phyloP scores from a whole-genome alignment of 2,329 filamentous ascomycete genomes.

The Karstenula rhodostoma region DNA sequence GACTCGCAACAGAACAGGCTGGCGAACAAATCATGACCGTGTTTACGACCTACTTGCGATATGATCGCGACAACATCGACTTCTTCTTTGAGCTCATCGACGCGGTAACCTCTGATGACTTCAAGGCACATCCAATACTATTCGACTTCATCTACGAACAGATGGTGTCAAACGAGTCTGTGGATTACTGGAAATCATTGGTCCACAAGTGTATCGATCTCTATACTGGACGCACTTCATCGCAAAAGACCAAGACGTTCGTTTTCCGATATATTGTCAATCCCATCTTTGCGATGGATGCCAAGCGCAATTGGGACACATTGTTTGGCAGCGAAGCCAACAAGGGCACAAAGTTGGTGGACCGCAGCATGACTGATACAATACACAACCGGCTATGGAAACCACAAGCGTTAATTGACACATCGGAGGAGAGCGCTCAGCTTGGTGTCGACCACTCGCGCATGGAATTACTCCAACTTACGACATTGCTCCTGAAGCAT shows the following conservation, averaged over 20 bases:
- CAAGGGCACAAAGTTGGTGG: slow-evolving; percentile 76
- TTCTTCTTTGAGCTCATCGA: slow-evolving; percentile 86
- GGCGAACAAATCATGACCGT: slow-evolving; percentile 87
- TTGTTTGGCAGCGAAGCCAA: slow-evolving; percentile 61
- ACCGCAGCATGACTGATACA: slow-evolving; percentile 85
- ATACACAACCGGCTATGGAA: slow-evolving; percentile 96
- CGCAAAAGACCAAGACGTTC: slow-evolving; percentile 93
- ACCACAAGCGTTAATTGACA: slow-evolving; percentile 77
- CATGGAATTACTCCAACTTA: slow-evolving; percentile 95
- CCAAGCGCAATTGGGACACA: slow-evolving; percentile 79
- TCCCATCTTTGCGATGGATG: slow-evolving; percentile 94
- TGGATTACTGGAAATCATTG: slow-evolving; percentile 84
- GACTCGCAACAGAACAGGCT: slow-evolving; percentile 87
- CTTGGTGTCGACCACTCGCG: slow-evolving; percentile 92
- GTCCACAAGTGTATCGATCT: slow-evolving; percentile 87
- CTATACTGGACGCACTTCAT: slow-evolving; percentile 79
- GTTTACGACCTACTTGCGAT: slow-evolving; percentile 79
- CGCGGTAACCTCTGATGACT: slow-evolving; percentile 80
- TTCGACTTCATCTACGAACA: slow-evolving; percentile 84
- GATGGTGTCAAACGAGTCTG: slow-evolving; percentile 83
- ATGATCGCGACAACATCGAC: slow-evolving; percentile 79
- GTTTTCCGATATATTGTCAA: slow-evolving; percentile 92
- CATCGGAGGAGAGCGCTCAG: slow-evolving; percentile 82
- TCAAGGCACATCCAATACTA: slow-evolving; percentile 78
- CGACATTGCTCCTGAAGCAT: slow-evolving; percentile 94